phyloP scores from a whole-genome alignment of 2,329 filamentous ascomycete species.

The Neofusicoccum kwambonambiense region DNA sequence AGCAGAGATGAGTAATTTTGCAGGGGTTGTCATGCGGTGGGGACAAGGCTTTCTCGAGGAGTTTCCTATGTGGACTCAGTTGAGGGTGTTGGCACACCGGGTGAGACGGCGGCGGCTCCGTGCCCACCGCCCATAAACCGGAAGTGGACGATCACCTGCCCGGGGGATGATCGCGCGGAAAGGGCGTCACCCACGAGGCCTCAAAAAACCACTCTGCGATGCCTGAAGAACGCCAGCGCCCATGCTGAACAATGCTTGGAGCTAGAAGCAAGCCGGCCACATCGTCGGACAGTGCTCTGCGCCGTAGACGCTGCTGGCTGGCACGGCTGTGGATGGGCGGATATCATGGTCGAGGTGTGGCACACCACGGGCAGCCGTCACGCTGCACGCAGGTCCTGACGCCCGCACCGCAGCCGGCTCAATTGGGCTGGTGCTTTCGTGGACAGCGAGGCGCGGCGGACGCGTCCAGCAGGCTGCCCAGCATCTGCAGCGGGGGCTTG shows the following conservation, averaged over 20 bases:
- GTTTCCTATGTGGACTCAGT: not conserved
- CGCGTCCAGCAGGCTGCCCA: not conserved
- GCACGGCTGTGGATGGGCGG: not conserved
- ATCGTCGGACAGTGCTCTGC: too few species aligned
- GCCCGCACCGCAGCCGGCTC: not conserved
- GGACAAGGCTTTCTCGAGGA: not conserved
- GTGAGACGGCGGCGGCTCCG: not conserved
- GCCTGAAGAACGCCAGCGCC: not conserved
- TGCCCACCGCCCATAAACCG: not conserved
- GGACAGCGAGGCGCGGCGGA: not conserved
- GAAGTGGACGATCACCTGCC: constrained; percentile 3
- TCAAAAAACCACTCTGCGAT: not conserved
- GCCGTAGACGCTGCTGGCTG: too few species aligned
- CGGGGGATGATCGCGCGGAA: not conserved
- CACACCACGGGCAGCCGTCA: not conserved
- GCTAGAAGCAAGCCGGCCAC: too few species aligned
- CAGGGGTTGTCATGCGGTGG: not conserved
- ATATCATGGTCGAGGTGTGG: not conserved
- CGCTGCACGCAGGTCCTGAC: not conserved
- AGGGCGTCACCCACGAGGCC: not conserved
- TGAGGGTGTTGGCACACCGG: not conserved
- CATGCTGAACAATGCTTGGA: not conserved
- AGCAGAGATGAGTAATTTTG: too few species aligned
- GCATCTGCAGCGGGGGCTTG: constrained; percentile 12
- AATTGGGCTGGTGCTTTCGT: not conserved